Evolutionary conservation across 176 grass and related monocot genomes (phyloP).

Genomic region (Avena eriantha): DNA sequence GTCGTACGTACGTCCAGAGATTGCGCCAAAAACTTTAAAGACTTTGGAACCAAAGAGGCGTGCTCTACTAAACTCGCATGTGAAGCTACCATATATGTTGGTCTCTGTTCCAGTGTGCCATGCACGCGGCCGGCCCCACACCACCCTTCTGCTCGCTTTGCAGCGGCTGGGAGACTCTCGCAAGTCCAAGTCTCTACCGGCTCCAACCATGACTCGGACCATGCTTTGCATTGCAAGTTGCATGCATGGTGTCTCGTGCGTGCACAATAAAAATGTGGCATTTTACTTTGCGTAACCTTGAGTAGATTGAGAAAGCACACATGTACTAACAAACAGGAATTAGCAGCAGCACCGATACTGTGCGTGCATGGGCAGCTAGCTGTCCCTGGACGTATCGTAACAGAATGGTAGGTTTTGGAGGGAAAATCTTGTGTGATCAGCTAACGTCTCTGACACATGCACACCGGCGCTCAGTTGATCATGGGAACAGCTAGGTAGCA

Average conservation of each 20-base stretch:
- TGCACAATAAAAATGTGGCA: neutral
- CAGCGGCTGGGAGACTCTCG: neutral
- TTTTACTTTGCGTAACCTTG: no score
- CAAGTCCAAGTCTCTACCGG: neutral
- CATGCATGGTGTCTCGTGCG: neutral
- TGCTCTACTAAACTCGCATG: conserved; percentile 2
- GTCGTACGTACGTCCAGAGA: neutral
- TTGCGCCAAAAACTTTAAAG: neutral
- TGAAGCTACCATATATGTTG: neutral
- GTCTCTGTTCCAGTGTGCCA: neutral
- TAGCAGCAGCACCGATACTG: no score
- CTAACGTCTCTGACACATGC: neutral
- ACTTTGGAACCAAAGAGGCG: no score
- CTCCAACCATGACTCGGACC: no score
- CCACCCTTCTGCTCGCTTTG: neutral
- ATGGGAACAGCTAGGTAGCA: conserved; percentile 6
- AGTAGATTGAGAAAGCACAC: no score
- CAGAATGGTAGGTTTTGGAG: neutral
- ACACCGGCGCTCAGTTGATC: neutral
- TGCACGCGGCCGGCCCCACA: neutral
- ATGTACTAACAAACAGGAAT: no score
- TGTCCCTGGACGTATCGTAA: neutral
- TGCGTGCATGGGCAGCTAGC: neutral
- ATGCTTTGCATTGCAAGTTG: neutral
- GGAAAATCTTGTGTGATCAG: neutral